Conservation (phyloP, 257 asterid genomes). For the Thymus quinquecostatus region DNA sequence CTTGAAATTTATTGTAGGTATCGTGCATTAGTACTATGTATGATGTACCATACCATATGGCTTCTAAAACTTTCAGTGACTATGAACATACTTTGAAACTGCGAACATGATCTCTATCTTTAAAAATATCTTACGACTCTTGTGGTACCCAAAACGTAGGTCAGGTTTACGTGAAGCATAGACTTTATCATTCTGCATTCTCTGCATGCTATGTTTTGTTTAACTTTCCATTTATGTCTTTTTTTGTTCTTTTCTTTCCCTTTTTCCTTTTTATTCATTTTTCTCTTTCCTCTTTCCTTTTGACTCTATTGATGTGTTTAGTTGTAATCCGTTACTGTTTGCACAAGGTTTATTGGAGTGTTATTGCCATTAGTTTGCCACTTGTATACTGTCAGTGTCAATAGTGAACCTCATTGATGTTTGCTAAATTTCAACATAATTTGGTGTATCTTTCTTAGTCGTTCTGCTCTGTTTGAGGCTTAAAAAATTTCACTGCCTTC, state of each 20-base stretch:
- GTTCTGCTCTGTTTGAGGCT: slow-evolving; percentile 4
- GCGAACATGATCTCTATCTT: not conserved
- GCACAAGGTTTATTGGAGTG: not conserved
- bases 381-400: not conserved
- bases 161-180: not conserved
- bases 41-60: not conserved
- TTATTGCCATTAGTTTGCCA: slow-evolving; percentile 6
- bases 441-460: not conserved
- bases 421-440: not conserved
- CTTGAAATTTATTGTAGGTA: not conserved
- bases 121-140: not conserved
- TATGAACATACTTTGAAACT: not conserved
- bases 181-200: not conserved
- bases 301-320: not conserved
- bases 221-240: not conserved
- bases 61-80: slow-evolving; percentile 11
- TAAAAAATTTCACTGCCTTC: not conserved
- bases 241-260: not conserved
- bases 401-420: not conserved
- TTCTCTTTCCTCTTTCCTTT: not conserved
- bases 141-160: slow-evolving; percentile 5
- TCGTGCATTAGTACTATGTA: not conserved
- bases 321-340: not conserved
- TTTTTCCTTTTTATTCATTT: not conserved
- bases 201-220: not conserved